Evolutionary conservation across 2,329 filamentous ascomycete genomes (phyloP).

Genomic region (Ophiostoma himal-ulmi): DNA sequence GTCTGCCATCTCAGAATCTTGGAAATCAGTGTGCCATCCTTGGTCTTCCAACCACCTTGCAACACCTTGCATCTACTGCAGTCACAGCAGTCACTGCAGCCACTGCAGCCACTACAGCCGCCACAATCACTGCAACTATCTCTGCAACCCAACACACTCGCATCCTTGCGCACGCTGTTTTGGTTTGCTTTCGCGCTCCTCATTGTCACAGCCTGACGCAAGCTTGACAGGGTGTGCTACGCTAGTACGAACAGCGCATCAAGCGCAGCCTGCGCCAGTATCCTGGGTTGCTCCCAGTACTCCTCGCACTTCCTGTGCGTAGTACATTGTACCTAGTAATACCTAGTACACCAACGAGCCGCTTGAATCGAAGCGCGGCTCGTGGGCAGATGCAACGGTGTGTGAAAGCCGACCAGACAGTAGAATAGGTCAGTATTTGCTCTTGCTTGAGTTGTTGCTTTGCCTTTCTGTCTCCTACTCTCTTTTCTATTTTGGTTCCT

Average conservation of each 20-base stretch:
- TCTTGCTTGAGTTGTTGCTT: not conserved
- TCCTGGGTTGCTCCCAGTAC: not conserved
- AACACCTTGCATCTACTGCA: not conserved
- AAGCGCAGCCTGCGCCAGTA: not conserved
- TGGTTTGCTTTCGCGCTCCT: not conserved
- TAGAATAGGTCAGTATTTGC: not conserved
- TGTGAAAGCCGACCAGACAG: constrained; percentile 9
- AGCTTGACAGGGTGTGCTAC: constrained; percentile 6
- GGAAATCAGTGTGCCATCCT: not conserved
- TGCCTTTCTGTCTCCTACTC: not conserved
- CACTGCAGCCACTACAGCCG: not conserved
- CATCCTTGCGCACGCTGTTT: not conserved
- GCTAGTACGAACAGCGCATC: not conserved
- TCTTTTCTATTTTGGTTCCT: too few species aligned
- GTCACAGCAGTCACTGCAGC: too few species aligned
- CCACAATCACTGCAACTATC: not conserved
- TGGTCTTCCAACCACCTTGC: not conserved
- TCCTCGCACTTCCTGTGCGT: too few species aligned
- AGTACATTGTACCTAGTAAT: not conserved
- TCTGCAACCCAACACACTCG: not conserved
- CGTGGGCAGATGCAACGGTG: constrained; percentile 17
- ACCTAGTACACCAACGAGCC: not conserved
- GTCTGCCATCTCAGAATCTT: not conserved
- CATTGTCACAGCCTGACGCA: constrained; percentile 13
- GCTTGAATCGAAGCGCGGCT: constrained; percentile 1